Evolutionary conservation across 140 eudicot genomes (phyloP).

Genomic region (Flaveria floridana): DNA sequence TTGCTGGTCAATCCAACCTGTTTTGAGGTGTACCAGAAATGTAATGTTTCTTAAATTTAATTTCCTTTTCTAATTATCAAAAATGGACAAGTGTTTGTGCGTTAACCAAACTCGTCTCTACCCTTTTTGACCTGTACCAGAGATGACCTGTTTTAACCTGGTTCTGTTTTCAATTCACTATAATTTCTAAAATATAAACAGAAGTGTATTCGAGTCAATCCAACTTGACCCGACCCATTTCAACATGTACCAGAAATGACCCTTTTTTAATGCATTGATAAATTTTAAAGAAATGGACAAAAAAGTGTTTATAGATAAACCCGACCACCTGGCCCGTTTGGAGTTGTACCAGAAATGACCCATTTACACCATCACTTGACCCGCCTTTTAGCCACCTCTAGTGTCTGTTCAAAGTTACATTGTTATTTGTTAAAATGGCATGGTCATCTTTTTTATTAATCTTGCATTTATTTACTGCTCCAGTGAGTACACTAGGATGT

Average conservation of each 20-base stretch:
- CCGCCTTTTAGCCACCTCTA: conserved; percentile 19
- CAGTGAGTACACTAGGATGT: conserved; percentile 71
- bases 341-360: not conserved
- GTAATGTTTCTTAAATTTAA: no score
- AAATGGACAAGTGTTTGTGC: no score
- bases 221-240: not conserved
- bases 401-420: not conserved
- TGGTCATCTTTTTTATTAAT: conserved; percentile 41
- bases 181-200: not conserved
- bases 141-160: conserved; percentile 7
- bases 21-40: no score
- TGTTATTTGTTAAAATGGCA: conserved; percentile 12
- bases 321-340: conserved; percentile 1
- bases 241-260: not conserved
- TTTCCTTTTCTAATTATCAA: no score
- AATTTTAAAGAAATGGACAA: not conserved
- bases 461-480: conserved; percentile 80
- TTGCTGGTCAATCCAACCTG: no score
- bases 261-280: not conserved
- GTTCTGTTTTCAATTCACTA: not conserved
- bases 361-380: no score
- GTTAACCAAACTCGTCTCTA: no score
- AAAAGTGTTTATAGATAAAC: not conserved
- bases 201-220: not conserved
- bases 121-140: not conserved